These are phyloP conservation scores for Fusarium pilosicola DNA, from an alignment of 2,329 filamentous ascomycete genomes.

Conservation along the genomic window DNA sequence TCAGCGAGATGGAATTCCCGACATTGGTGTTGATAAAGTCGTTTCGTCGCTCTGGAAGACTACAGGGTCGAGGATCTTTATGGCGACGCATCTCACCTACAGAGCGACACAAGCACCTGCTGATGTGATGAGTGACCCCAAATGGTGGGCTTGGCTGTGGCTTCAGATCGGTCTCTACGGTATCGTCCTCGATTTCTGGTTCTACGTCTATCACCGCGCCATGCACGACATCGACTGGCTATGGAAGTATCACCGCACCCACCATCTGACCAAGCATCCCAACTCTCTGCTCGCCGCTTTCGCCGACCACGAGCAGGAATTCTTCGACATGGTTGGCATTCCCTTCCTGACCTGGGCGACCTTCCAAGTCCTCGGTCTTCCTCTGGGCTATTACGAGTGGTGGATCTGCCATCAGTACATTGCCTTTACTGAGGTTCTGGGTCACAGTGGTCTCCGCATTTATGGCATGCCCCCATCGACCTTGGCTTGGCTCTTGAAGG, in stretches of 20 bases:
- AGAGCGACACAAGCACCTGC: slow-evolving; percentile 2
- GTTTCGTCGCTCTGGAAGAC: slow-evolving; percentile 15
- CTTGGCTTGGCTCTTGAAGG: slow-evolving; percentile 3
- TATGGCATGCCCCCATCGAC: slow-evolving; percentile 26
- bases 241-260: slow-evolving; percentile 30
- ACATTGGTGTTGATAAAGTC: slow-evolving; percentile 26
- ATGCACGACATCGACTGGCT: slow-evolving; percentile 29
- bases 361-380: slow-evolving; percentile 12
- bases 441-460: slow-evolving; percentile 20
- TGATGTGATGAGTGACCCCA: neutral
- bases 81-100: slow-evolving; percentile 3
- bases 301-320: slow-evolving; percentile 30
- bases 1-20: slow-evolving; percentile 21
- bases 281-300: slow-evolving; percentile 23
- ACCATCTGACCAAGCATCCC: slow-evolving; percentile 28
- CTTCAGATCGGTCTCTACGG: slow-evolving; percentile 25
- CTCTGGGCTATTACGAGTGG: slow-evolving; percentile 26
- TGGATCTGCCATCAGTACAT: slow-evolving; percentile 35
- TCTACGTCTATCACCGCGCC: slow-evolving; percentile 28
- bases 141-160: slow-evolving; percentile 9
- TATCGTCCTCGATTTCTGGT: slow-evolving; percentile 31
- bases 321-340: slow-evolving; percentile 31
- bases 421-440: slow-evolving; percentile 23
- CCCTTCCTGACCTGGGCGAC: slow-evolving; percentile 21
- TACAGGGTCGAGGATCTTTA: neutral